Base-by-base conservation (phyloP, 2,329 filamentous ascomycete species). In the Fusarium marasasianum region DNA sequence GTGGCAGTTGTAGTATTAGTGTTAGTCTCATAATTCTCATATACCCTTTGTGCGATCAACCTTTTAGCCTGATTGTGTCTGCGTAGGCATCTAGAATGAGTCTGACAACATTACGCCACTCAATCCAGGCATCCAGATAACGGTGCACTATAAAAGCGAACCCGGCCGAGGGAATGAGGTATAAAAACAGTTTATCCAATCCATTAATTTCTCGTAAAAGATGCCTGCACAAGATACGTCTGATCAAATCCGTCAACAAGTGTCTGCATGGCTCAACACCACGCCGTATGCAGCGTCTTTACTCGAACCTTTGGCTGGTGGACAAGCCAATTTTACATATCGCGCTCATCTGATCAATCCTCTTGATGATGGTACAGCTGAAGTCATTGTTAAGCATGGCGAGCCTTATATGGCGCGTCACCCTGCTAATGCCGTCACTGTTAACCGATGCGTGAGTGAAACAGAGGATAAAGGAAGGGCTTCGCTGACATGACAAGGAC, bases 391-490 rank as follows among this genome's bases (percentile, higher is more conserved):
- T 14, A 64, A 69, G 41, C 47, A 69, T 33, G 57, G 45, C 6
- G 53, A 70, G 40, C 47, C 45, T 8, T 64, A 50, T 14, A 69
- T 70, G 58, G 47, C 65, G 8, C 50, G 38, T 7, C 47, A 69
- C 22, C 47, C 65, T 4, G n/a, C 15, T 2, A 64, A 70, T n/a
- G 9, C 24, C 3, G 14, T 70, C 6, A 51, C 58, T 1, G 43
- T 45, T 3, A 20, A 59, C 20, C 43, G 66, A 14, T 70, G 53
- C 6, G 59, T 69, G 22, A n/a, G 51, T 68, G 3, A 13, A 20
- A 2, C 24, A 0, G 12, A 10, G 1, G 7, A 20, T 8, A 17
- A 7, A 26, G n/a, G 20, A 22, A 43, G 5, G 12, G 14, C 8
- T 6, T n/a, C 11, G 8, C 24, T 68, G 18, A 66, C 18, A 31